Base-by-base conservation (phyloP, 2,329 filamentous ascomycete species). In the Trichoderma simmonsii region DNA sequence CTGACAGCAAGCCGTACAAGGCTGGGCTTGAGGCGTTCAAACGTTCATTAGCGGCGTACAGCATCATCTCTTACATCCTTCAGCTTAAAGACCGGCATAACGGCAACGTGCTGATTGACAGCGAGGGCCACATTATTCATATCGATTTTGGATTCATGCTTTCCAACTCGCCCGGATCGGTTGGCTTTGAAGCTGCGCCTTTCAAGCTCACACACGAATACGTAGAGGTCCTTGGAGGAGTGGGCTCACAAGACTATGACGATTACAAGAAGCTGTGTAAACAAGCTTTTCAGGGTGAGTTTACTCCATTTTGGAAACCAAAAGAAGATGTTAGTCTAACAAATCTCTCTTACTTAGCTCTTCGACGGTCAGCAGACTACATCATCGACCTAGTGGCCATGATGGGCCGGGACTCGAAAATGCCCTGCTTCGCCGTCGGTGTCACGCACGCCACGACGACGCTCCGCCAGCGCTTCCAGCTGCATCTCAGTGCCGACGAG, bases 111-210 rank as follows among this genome's bases (percentile, higher is more conserved):
- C 86, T 96, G 73, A 92, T 96, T 77, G 93, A 95, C 80, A 94
- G 92, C 77, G 91, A 93, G 80, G 93, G 93, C 11, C 93, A 96
- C 79, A 94, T 95, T 71, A 90, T 96, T 73, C 93, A 96, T 79
- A 96, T 96, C 73, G 93, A 96, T 81, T 96, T 96, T 80, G 93
- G 93, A 70, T 96, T 96, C 80, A 95, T 96, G 92, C 85, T 96
- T 39, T 95, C 92, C 61, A 96, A 96, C 80, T 94, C 92, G 1
- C 93, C 93, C 0, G 93, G 93, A 0, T 92, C 90, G 9, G 93
- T 96, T 78, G 93, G 92, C 3, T 96, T 96, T 77, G 93, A 96
- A 82, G 93, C 93, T 15, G 93, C 93, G 5, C 93, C 93, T 1
- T 96, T 96, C 82, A 96, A 96, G 83, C 85, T 96, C 30, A 95